Conservation (phyloP, 345 rosid genomes). For the Populus tremula region DNA sequence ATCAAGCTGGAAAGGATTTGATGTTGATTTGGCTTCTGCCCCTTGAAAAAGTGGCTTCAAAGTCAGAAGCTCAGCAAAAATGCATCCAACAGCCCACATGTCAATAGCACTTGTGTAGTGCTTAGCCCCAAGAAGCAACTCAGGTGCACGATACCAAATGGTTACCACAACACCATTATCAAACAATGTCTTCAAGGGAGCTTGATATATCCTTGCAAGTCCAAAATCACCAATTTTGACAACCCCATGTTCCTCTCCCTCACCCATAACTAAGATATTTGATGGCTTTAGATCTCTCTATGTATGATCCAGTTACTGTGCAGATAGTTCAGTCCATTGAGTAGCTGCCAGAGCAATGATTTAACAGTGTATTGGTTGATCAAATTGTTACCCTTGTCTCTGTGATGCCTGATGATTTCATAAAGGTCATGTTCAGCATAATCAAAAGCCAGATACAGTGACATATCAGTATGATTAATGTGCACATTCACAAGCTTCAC, state of each 20-base stretch:
- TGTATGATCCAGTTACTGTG: constrained; percentile 99
- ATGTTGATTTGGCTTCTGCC: constrained; percentile 77
- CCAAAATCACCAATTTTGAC: constrained; percentile 98
- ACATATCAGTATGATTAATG: constrained; percentile 93
- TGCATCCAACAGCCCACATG: constrained; percentile 99
- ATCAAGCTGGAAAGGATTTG: constrained; percentile 89
- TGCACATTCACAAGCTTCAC: constrained; percentile 98
- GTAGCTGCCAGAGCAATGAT: constrained; percentile 97
- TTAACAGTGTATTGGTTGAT: constrained; percentile 84
- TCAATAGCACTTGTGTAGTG: constrained; percentile 97
- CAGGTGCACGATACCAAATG: constrained; percentile 99
- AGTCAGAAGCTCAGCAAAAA: constrained; percentile 92
- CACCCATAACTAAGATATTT: constrained; percentile 98
- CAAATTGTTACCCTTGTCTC: constrained; percentile 66
- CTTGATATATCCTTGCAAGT: constrained; percentile 92
- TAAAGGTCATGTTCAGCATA: constrained; percentile 95
- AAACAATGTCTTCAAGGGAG: constrained; percentile 73
- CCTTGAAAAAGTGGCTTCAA: constrained; percentile 98
- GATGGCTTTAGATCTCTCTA: constrained; percentile 98
- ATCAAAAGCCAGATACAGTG: constrained; percentile 91
- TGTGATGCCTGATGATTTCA: constrained; percentile 87
- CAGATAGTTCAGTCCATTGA: constrained; percentile 92
- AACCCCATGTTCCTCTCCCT: constrained; percentile 92
- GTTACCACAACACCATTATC: constrained; percentile 98
- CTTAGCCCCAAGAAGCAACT: constrained; percentile 94